Percentiles rank a stretch among this genome's conserved stretches.
Evolutionary conservation across 2,329 filamentous ascomycete genomes (phyloP).

Genomic region (Venturia aucupariae): DNA sequence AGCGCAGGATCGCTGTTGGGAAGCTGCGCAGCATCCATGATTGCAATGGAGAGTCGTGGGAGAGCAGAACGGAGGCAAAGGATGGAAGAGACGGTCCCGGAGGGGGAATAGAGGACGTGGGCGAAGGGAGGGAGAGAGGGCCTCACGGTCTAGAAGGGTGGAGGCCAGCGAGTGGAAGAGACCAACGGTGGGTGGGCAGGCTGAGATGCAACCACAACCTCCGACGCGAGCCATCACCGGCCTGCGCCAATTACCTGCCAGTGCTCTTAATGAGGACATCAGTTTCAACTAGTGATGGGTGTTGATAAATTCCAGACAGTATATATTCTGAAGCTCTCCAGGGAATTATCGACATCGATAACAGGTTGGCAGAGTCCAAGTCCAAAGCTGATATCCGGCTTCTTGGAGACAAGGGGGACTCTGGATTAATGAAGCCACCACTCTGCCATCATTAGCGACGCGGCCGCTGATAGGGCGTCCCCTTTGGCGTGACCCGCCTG

Average conservation of each 20-base stretch:
- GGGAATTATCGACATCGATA: too few species aligned
- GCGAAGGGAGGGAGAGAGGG: slow-evolving; percentile 12
- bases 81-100: not conserved
- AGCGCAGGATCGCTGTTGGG: slow-evolving; percentile 5
- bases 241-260: too few species aligned
- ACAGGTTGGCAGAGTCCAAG: too few species aligned
- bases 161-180: slow-evolving; percentile 11
- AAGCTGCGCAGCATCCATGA: slow-evolving; percentile 10
- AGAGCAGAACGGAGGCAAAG: not conserved
- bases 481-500: not conserved
- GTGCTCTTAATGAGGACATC: too few species aligned
- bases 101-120: not conserved
- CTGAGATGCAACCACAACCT: not conserved
- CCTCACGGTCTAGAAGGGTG: slow-evolving; percentile 19
- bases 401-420: too few species aligned
- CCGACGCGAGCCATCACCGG: not conserved
- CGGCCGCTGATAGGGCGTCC: not conserved
- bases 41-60: not conserved
- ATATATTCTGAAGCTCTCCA: too few species aligned
- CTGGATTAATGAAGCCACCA: not conserved
- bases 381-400: too few species aligned
- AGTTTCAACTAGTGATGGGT: too few species aligned
- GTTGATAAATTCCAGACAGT: too few species aligned
- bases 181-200: slow-evolving; percentile 7
- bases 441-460: not conserved